phyloP scores from a whole-genome alignment of 805 yeast genomes.

The Metschnikowia baotianmanensis region DNA sequence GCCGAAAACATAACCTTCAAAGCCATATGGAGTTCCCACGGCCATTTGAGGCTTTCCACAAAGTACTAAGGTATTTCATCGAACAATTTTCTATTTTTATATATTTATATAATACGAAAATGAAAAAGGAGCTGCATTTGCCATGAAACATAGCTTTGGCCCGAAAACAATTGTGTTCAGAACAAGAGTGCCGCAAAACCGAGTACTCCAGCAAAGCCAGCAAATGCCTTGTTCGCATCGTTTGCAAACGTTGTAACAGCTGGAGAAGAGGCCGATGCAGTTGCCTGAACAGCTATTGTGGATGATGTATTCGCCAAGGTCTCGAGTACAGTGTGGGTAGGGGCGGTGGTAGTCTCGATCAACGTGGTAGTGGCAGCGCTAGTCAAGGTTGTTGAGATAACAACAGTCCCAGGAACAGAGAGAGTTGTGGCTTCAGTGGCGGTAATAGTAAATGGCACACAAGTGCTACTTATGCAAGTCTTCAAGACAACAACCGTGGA shows the following conservation, averaged over 20 bases:
- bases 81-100: neutral
- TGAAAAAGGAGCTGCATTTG: neutral
- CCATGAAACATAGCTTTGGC: neutral
- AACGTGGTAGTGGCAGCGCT: neutral
- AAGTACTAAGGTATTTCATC: neutral
- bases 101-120: neutral
- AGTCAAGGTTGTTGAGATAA: slow-evolving; percentile 20
- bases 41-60: neutral
- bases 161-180: slow-evolving; percentile 1
- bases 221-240: slow-evolving; percentile 38
- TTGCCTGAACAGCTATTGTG: neutral
- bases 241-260: slow-evolving; percentile 14
- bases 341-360: neutral
- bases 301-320: neutral
- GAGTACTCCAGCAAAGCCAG: slow-evolving; percentile 13
- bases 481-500: slow-evolving; percentile 33
- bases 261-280: neutral
- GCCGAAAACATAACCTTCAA: no score
- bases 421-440: slow-evolving; percentile 31
- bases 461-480: slow-evolving; percentile 27
- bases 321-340: neutral
- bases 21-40: no score
- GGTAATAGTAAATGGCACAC: slow-evolving; percentile 27
- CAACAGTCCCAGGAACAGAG: slow-evolving; percentile 31
- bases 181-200: slow-evolving; percentile 15